These are phyloP conservation scores for Citrus trifoliata DNA, from an alignment of 345 rosid species.

Conservation along the genomic window DNA sequence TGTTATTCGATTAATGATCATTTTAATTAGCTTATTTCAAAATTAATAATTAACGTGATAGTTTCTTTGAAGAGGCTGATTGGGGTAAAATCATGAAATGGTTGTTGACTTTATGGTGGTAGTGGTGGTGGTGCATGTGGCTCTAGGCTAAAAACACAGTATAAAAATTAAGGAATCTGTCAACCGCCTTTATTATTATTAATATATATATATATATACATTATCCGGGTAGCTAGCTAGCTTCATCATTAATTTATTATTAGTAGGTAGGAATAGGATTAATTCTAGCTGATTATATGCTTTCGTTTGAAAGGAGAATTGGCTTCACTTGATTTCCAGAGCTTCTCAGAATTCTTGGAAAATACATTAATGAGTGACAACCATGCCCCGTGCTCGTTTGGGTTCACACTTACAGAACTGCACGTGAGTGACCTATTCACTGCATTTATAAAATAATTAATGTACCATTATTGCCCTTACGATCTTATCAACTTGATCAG, in stretches of 20 bases:
- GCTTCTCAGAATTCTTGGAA: neutral
- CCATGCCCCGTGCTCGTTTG: neutral
- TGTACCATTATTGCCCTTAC: neutral
- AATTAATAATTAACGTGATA: neutral
- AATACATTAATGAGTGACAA: neutral
- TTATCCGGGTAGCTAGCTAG: too few relatives aligned
- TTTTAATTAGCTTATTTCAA: too few relatives aligned
- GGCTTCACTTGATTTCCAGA: neutral
- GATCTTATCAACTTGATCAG: too few relatives aligned
- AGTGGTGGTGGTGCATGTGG: neutral
- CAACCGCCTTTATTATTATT: neutral
- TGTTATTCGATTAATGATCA: neutral
- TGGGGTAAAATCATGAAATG: neutral
- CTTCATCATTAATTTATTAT: neutral
- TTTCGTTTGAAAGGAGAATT: too few relatives aligned
- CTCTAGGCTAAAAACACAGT: neutral
- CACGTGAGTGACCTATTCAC: slow-evolving; percentile 2
- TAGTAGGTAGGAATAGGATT: neutral
- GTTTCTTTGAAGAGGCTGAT: neutral
- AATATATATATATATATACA: too few relatives aligned
- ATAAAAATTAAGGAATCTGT: too few relatives aligned
- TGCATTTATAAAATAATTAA: neutral
- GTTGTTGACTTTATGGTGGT: neutral
- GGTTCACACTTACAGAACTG: neutral
- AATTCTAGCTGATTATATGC: neutral